Base-by-base conservation (phyloP, 345 rosid species). In the Pugionium dolabratum region DNA sequence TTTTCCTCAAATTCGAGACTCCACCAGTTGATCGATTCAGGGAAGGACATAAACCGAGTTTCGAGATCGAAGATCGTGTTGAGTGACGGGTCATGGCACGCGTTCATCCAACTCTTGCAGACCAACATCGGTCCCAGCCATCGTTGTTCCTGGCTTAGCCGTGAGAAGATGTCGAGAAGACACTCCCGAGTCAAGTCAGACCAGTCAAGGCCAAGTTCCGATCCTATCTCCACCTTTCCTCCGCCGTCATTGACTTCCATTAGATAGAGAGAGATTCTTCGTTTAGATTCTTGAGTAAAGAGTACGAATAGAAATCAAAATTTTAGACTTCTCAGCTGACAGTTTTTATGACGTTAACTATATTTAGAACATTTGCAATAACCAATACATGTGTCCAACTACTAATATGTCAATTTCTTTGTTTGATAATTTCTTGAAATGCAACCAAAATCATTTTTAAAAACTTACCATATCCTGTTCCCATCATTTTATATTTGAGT, bases 121-220 rank as follows among this genome's bases (percentile, higher is more conserved):
- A 72, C 89, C 31, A 88, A 58, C 82, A 86, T 73, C 26, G 96
- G 79, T 25, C 97, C 92, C 1, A 37, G 81, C 88, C 88, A 85
- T 68, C 90, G 81, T 25, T 86, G 74, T 35, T 79, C 81, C 8
- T 73, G 10, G 61, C 79, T 72, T 72, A 90, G 86, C 18, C 89
- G 82, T 1, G 89, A 81, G 78, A 88, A 69, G 85, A 88, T 75
- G 83, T 79, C 81, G 70, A 79, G 33, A 57, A 88, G 79, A 76
- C 87, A 86, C 74, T 83, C 96, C 30, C 70, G 77, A 59, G 91
- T 88, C 56, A 91, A 35, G 53, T 88, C 90, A 54, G 83, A 75
- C 97, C 95, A 90, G 53, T 81, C 75, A 59, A 76, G 9, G 55
- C 46, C 31, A 63, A 49, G 43, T 69, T 41, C 59, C 3, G 78